Conservation (phyloP, 768 basidiomycete genomes). For the Lactifluus rugatus region DNA sequence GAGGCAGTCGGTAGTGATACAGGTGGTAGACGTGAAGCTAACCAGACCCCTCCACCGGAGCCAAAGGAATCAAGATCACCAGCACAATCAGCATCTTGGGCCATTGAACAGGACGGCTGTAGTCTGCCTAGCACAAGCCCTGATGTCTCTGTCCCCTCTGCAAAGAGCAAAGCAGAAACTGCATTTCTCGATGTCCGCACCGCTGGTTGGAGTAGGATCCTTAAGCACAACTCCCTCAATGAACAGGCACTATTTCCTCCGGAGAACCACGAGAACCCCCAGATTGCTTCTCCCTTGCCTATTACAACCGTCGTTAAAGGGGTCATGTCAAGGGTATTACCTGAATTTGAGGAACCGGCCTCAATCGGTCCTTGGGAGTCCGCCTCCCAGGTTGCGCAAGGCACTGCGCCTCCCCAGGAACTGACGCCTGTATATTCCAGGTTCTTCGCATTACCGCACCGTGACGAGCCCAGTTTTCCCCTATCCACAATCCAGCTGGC, state of each 20-base stretch:
- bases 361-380: slow-evolving; percentile 45
- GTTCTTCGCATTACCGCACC: slow-evolving; percentile 5
- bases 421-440: neutral
- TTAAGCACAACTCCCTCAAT: neutral
- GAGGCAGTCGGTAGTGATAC: neutral
- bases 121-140: slow-evolving; percentile 18
- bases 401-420: neutral
- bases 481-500: neutral
- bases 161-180: slow-evolving; percentile 21
- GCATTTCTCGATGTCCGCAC: slow-evolving; percentile 31
- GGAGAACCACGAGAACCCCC: neutral
- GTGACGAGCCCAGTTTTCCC: neutral
- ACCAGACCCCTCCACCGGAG: neutral
- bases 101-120: slow-evolving; percentile 36
- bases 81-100: slow-evolving; percentile 41
- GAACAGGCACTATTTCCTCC: neutral
- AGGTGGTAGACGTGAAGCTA: neutral
- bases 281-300: neutral
- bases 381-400: slow-evolving; percentile 36
- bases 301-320: neutral
- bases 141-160: slow-evolving; percentile 1
- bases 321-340: neutral
- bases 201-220: slow-evolving; percentile 22
- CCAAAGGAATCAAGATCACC: neutral
- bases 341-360: slow-evolving; percentile 5